Conservation (phyloP, 2,329 filamentous ascomycete species). For the Exophiala mesophila region DNA sequence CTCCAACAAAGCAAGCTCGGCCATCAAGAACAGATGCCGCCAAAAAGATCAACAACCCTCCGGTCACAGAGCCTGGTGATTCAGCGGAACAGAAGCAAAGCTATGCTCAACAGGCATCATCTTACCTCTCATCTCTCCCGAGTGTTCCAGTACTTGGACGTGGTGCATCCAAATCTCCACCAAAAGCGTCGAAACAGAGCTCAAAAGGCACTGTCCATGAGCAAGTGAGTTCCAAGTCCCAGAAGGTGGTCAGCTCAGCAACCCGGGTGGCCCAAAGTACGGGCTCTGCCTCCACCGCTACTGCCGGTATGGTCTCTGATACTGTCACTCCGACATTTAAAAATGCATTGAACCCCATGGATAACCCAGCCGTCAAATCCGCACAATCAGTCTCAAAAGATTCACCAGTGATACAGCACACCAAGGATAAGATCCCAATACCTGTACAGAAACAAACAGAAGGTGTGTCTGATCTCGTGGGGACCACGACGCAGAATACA, state of each 20-base stretch:
- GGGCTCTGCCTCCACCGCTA: constrained; percentile 14
- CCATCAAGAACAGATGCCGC: constrained; percentile 5
- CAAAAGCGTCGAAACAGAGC: constrained; percentile 3
- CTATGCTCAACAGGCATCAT: constrained; percentile 23
- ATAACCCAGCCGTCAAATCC: constrained; percentile 23
- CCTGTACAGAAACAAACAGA: constrained; percentile 11
- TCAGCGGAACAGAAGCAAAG: constrained; percentile 11
- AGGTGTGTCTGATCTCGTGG: constrained; percentile 12
- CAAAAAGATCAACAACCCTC: constrained; percentile 8
- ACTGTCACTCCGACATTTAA: constrained; percentile 18
- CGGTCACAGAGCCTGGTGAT: constrained; percentile 7
- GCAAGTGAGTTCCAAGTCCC: constrained; percentile 16
- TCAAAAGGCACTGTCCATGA: constrained; percentile 29
- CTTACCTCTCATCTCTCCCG: constrained; percentile 23
- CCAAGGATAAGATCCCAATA: constrained; percentile 16
- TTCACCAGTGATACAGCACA: constrained; percentile 21
- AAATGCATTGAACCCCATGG: constrained; percentile 20
- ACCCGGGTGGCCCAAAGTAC: constrained; percentile 13
- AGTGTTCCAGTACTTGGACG: constrained; percentile 16
- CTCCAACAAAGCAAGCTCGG: constrained; percentile 5
- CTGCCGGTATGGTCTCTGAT: constrained; percentile 20
- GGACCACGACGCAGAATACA: constrained; percentile 20
- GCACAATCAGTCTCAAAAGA: constrained; percentile 13
- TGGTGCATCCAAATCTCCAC: not conserved
- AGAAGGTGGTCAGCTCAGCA: constrained; percentile 11